Percentiles rank a stretch among this genome's conserved stretches.
Conservation (phyloP, 1,284 basidiomycete genomes). For the Cystobasidiaceae sp. region DNA sequence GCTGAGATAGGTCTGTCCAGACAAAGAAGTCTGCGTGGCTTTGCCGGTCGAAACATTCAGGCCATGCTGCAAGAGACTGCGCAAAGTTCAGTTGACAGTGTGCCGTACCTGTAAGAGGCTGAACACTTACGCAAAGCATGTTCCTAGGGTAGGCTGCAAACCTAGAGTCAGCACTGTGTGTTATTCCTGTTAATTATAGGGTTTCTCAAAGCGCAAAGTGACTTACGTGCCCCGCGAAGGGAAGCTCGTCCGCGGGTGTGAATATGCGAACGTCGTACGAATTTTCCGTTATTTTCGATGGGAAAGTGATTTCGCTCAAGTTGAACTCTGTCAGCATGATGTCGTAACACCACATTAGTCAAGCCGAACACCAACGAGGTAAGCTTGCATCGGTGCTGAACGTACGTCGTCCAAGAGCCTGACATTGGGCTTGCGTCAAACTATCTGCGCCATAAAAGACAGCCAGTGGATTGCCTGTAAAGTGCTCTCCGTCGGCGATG, state of each 20-base stretch:
- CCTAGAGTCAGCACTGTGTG: not conserved
- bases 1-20: conserved; percentile 12
- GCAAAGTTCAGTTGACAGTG: not conserved
- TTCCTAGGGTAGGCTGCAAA: conserved; percentile 21
- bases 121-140: conserved; percentile 13
- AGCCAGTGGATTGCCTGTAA: conserved; percentile 27
- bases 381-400: not conserved
- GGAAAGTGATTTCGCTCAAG: conserved; percentile 29
- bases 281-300: not conserved
- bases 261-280: conserved; percentile 21
- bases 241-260: conserved; percentile 9
- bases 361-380: not conserved
- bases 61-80: conserved; percentile 16
- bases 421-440: conserved; percentile 15
- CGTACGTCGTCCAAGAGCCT: conserved; percentile 20
- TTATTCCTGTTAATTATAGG: not conserved
- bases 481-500: conserved; percentile 10
- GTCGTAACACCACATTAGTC: not conserved
- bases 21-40: conserved; percentile 1
- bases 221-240: conserved; percentile 28
- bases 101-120: no score
- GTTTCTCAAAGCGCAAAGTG: not conserved
- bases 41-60: not conserved
- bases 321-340: conserved; percentile 17
- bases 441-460: conserved; percentile 16